Evolutionary conservation across 306 rosid species (phyloP), one percentile per base, ranked within the genome.

Genomic region (Mucuna pruriens): DNA sequence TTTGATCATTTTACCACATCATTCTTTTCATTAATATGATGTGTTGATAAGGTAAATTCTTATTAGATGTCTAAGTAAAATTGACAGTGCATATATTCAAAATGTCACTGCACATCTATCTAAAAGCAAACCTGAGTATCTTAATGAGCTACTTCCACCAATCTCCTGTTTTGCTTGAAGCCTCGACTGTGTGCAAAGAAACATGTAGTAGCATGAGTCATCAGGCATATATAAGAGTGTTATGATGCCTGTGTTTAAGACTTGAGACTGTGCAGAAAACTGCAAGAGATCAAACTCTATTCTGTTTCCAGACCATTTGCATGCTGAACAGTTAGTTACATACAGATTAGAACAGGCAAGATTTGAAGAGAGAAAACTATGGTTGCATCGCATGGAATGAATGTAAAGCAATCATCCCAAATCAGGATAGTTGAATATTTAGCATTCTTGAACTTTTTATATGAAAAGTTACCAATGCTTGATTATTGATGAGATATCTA

Each of bases 91-190:
- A n/a, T 3, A 34, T 23, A 42, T 48, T 44, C n/a, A 13, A 46
- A 63, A 85, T 15, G n/a, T 49, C 20, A 22, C 52, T n/a, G n/a
- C 7, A 11, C 33, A 29, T 52, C 25, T 15, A 80, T 38, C 44
- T 20, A 71, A 78, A 84, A 44, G 78, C 85, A 77, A 89, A 93
- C 97, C 97, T 91, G 97, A 86, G 90, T 93, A 93, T 93, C 97
- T 89, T 79, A 88, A 84, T 13, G 94, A 88, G 78, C 80, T 79
- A 79, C 82, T 91, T 82, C 91, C 89, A 36, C 97, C 96, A 66
- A 93, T 93, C 87, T 89, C 97, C 77, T 93, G 97, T 87, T 89
- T 93, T 23, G 97, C 97, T 88, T 93, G 97, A 88, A 93, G 87
- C 83, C 97, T 93, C 62, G 97, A 93, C 97, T 93, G 97, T 75